Base-by-base conservation (phyloP, 345 rosid genomes). In the Mercurialis annua region DNA sequence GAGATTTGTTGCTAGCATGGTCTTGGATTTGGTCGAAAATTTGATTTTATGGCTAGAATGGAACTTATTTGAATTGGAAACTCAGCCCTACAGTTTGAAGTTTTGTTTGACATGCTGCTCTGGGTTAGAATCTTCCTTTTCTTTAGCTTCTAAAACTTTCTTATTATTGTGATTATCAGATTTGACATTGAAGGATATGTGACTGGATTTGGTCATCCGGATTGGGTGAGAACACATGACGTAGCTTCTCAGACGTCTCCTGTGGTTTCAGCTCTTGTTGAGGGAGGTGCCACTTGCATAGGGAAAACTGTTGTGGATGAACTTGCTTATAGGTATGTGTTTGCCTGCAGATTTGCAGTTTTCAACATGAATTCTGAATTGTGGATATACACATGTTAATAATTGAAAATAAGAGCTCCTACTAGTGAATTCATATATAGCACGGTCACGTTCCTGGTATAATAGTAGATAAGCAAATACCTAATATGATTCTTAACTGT, bases 121-220 rank as follows among this genome's bases (percentile, higher is more conserved):
- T 61, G 27, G 49, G 40, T 29, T 27, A 15, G 24, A 30, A 43
- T 64, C n/a, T 46, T 63, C 40, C 5, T 63, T 67, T 59, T 60
- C 3, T 40, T 15, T 11, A 57, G 23, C 11, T 44, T 61, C 59
- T 66, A 44, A 65, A 75, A 42, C 34, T 26, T 23, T 26, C 43
- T 47, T 62, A 48, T 4, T 51, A 1, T 66, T 68, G 51, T 67
- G 52, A 55, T 76, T 71, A 36, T 49, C 87, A 94, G 99, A 52
- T 94, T 91, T 74, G 95, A 91, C 69, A 77, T 94, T 43, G 85
- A 85, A 71, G 96, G 97, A n/a, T 70, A 81, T 65, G 95, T 89
- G 67, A 82, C 96, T 67, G 96, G 98, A 57, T 94, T 91, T 70
- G 96, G 99, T 52, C 95, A 92, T 82, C 96, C 96, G 17, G 96